Evolutionary conservation across 495 filamentous ascomycete species (phyloP), one percentile per base, ranked within the genome.

Genomic region (Daldinia concentrica): DNA sequence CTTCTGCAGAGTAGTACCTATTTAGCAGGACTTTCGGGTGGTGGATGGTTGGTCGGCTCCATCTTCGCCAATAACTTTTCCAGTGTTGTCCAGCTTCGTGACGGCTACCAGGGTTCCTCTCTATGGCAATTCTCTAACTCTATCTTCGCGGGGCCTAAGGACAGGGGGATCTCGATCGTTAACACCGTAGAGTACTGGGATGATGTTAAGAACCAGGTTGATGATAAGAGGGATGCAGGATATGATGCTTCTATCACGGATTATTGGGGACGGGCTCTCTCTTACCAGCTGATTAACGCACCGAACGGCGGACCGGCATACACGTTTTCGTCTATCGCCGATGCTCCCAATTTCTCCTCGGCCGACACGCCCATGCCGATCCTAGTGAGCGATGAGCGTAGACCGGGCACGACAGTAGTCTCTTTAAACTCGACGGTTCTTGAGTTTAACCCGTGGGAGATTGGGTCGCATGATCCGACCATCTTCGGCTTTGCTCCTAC

Each of bases 51-150:
- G 11, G 87, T 97, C 11, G 92, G 92, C 6, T 93, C 91, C 30
- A 86, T 98, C 17, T 95, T 88, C 74, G 83, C 90, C 66, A 98
- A 98, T 82, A 98, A 98, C 80, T 98, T 94, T 82, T 91, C 90
- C 34, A 90, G 88, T 15, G 85, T 98, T 45, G 76, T 86, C 32
- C 77, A 77, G 41, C 86, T 96, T 64, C 86, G 89, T 32, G 78
- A 87, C 34, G 86, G 85, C 19, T 81, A 83, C 71, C 72, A 83
- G 1, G 87, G 85, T 12, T 82, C 80, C 15, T 78, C 89, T 6
- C 64, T 88, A 6, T 98, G 94, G 94, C 81, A 93, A 67, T 91
- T 97, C 68, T 86, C 84, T 2, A 90, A 91, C 72, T 90, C 87
- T 52, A 94, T 98, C 74, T 82, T 98, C 65, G 76, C 58, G 14